phyloP scores from a whole-genome alignment of 352 stramenopile species.

The Globisporangium barbulae region DNA sequence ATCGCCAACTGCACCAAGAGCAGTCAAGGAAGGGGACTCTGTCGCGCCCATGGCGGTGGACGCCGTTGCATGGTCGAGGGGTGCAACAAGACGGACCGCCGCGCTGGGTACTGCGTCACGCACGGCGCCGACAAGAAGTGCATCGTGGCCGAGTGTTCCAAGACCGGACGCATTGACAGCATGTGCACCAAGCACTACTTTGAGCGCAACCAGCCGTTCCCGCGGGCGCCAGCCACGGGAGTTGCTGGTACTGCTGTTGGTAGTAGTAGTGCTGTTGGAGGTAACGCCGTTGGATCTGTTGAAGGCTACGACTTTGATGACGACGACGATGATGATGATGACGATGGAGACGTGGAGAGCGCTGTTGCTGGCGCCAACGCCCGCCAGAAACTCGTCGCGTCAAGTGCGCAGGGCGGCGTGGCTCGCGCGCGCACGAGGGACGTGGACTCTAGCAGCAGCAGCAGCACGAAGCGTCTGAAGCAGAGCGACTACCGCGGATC shows the following conservation, averaged over 20 bases:
- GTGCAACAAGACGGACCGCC: conserved; percentile 83
- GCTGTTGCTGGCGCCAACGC: background rate
- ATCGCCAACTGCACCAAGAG: conserved; percentile 84
- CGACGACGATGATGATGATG: conserved; percentile 7
- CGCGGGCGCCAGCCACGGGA: background rate
- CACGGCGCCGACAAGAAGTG: conserved; percentile 85
- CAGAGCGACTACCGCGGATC: conserved; percentile 8
- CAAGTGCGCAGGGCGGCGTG: background rate
- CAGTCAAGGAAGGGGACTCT: conserved; percentile 79
- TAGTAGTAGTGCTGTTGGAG: background rate
- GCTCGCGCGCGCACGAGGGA: background rate
- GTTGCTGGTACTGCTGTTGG: background rate
- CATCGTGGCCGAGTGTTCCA: conserved; percentile 72
- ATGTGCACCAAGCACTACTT: conserved; percentile 88
- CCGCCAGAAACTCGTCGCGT: background rate
- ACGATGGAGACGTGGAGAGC: background rate
- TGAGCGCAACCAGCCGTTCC: conserved; percentile 55
- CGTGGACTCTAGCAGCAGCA: background rate
- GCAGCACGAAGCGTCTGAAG: conserved; percentile 10
- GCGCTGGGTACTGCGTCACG: conserved; percentile 74
- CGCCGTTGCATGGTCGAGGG: conserved; percentile 78
- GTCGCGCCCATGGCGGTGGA: conserved; percentile 78
- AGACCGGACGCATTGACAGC: conserved; percentile 77
- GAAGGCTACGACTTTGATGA: conserved; percentile 9
- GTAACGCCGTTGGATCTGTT: background rate